phyloP scores from a whole-genome alignment of 768 basidiomycete species.

The Ramaria sp. region DNA sequence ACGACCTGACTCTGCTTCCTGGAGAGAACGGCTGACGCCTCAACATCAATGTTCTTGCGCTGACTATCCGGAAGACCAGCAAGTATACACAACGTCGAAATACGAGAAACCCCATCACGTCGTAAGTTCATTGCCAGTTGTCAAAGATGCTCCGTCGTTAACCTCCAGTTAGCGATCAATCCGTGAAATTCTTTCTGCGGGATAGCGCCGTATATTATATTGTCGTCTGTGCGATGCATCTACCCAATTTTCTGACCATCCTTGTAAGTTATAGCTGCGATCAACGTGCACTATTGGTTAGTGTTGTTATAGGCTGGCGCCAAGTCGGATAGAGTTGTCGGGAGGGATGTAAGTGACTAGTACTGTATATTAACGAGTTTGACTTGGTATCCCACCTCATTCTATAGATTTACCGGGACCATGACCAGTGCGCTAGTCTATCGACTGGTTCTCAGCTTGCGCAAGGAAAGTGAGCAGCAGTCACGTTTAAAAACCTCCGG shows the following conservation, averaged over 20 bases:
- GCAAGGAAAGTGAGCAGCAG: background rate
- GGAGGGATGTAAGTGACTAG: background rate
- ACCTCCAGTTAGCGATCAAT: background rate
- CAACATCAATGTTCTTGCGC: background rate
- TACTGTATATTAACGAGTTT: background rate
- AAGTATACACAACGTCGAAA: background rate
- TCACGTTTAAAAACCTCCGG: background rate
- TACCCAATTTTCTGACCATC: conserved; percentile 2
- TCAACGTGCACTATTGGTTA: background rate
- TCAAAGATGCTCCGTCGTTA: background rate
- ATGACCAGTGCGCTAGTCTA: background rate
- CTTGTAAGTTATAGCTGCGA: background rate
- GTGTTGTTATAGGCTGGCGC: background rate
- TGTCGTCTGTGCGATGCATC: background rate
- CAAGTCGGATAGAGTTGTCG: background rate
- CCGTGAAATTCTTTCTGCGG: background rate
- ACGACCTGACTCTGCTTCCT: background rate
- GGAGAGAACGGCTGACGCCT: background rate
- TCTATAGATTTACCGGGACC: background rate
- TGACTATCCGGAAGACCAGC: background rate
- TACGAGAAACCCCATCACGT: background rate
- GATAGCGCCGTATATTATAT: conserved; percentile 4
- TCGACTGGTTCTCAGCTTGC: conserved; percentile 2
- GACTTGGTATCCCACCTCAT: background rate
- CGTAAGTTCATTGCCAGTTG: background rate